Base-by-base conservation (phyloP, 306 rosid species). In the Carpinus viminea region DNA sequence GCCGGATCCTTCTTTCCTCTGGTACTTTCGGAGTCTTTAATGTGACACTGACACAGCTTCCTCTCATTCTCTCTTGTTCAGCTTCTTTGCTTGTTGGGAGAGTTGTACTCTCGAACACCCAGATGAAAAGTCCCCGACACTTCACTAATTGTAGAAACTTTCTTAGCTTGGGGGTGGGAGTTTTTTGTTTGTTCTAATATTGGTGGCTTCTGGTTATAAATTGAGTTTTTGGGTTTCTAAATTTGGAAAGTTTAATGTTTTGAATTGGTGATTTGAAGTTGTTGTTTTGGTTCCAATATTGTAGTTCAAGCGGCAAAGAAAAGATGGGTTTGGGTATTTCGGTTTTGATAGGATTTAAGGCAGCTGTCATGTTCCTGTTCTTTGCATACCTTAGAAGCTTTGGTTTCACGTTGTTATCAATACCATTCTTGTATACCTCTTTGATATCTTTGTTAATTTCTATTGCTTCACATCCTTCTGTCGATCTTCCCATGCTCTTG, bases 261-360 rank as follows among this genome's bases (percentile, higher is more conserved):
- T 66, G 16, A 43, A 43, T 38, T 12, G 41, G 13, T 18, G 41
- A 71, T 73, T 46, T 45, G 62, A 48, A 68, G 20, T 68, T 26
- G 20, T 68, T 26, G 54, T 74, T 28, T 59, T 12, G 12, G 17
- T 59, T 24, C n/a, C 18, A 31, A 16, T 68, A 26, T 47, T 59
- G 11, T 28, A 56, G 51, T 45, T 59, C 48, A 47, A 26, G 34
- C 34, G 26, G 60, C 36, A 12, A 52, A 55, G 15, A 56, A 78
- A 76, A 59, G 48, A 83, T 94, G 98, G 92, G 90, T 10, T 77
- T 87, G n/a, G 93, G 98, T 2, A 75, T 94, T 8, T 94, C 97
- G 52, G 84, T 76, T 9, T 72, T 87, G 82, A 82, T 92, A 31
- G 97, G 89, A 45, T 73, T 90, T 54, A 92, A 89, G 80, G 98